Evolutionary conservation across 148 eudicot species (phyloP), one percentile per base, ranked within the genome.

Genomic region (Gaultheria prostrata): DNA sequence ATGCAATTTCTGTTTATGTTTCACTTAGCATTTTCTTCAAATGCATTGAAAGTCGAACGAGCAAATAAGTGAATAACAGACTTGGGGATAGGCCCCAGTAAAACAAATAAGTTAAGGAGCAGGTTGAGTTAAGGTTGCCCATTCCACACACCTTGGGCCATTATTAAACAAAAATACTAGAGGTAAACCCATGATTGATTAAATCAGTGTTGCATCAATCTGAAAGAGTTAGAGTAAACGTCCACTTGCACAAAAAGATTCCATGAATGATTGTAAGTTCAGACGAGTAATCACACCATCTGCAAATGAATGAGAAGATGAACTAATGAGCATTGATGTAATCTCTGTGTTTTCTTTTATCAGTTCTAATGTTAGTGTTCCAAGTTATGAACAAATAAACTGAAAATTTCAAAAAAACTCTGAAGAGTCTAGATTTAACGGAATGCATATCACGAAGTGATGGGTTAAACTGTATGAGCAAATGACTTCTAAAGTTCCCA

Each of bases 21-120:
- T 45, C 46, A 79, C 6, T 0, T 18, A 65, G 46, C 39, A 51
- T 70, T 71, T 67, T n/a, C 56, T 70, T 35, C 13, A 26, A 8
- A 56, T 9, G 26, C 28, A 50, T 21, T 61, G 39, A 43, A 59
- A 21, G 53, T 39, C 43, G 43, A 39, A 39, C 4, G 43, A 39
- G 33, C 63, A 63, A 80, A n/a, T 61, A 1, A 21, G n/a, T 4
- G 9, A 53, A 45, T 39, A 24, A 21, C 24, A 80, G 73, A 45
- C 32, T 80, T 61, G 74, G 78, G 11, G 54, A 69, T 76, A 48
- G 50, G 21, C 80, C 13, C 74, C n/a, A 61, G 57, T 46, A 33
- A 10, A 30, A 28, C 3, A 63, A 57, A 72, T n/a, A 10, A 51
- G 18, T 54, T 57, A 14, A 15, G 20, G 61, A 78, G 28, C 20